phyloP scores from a whole-genome alignment of 441 rosid genomes.

The Pelargonium australe region DNA sequence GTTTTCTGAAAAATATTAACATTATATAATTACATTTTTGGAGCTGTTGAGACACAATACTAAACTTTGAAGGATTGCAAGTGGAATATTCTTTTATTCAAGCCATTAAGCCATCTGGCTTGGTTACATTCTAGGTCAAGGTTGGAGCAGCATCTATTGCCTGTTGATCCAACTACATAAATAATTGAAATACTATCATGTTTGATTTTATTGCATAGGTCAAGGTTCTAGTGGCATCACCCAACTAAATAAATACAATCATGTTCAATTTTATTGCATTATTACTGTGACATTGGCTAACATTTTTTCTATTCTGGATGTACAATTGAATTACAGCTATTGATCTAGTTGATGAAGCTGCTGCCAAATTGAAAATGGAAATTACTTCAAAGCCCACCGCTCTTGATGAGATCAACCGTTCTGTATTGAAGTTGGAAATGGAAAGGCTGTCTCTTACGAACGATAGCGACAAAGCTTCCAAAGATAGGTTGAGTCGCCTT shows the following conservation, averaged over 20 bases:
- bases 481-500: conserved; percentile 71
- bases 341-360: conserved; percentile 97
- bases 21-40: background rate
- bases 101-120: background rate
- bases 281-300: background rate
- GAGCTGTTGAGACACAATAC: background rate
- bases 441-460: conserved; percentile 82
- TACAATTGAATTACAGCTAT: conserved; percentile 68
- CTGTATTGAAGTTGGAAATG: conserved; percentile 84
- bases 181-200: background rate
- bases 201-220: conserved; percentile 41
- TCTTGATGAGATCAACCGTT: conserved; percentile 93
- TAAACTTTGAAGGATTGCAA: no score
- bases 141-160: background rate
- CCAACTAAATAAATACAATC: no score
- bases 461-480: conserved; percentile 83
- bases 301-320: background rate
- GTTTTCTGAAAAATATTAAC: background rate
- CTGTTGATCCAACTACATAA: conserved; percentile 12
- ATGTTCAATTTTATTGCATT: no score
- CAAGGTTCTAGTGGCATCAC: conserved; percentile 9
- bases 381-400: conserved; percentile 96
- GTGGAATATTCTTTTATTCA: background rate
- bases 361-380: conserved; percentile 98
- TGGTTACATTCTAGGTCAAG: background rate